These are phyloP conservation scores for Excoecaria cochinchinensis DNA, from an alignment of 345 rosid species.

Conservation along the genomic window DNA sequence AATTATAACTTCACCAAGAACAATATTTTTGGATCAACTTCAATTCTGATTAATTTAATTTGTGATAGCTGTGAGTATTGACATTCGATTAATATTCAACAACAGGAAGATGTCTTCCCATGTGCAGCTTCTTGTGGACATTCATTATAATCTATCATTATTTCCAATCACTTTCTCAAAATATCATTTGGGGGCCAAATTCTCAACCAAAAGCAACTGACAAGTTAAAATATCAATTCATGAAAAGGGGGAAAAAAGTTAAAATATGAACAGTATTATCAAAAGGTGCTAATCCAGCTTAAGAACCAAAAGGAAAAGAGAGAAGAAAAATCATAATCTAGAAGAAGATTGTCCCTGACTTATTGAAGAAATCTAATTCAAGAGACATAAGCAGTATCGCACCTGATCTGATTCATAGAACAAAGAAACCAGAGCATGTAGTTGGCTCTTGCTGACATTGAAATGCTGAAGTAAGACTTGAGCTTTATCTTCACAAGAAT, in stretches of 20 bases:
- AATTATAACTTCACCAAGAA: neutral
- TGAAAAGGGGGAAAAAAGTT: too few relatives aligned
- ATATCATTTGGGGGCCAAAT: neutral
- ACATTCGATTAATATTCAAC: neutral
- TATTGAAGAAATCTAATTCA: constrained; percentile 16
- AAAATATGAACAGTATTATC: constrained; percentile 3
- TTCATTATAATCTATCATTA: neutral
- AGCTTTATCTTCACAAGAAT: constrained; percentile 45
- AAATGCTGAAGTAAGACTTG: constrained; percentile 46
- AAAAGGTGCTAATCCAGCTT: constrained; percentile 7
- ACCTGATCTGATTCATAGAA: constrained; percentile 74
- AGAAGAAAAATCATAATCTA: too few relatives aligned
- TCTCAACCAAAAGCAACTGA: too few relatives aligned
- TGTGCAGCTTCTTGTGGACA: neutral
- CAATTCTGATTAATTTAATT: neutral
- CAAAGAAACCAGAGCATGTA: constrained; percentile 57
- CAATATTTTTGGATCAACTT: neutral
- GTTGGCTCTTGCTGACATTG: constrained; percentile 65
- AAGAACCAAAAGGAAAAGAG: constrained; percentile 9
- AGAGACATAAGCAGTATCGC: constrained; percentile 13
- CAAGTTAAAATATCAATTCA: too few relatives aligned
- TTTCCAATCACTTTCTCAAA: neutral
- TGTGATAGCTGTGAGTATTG: neutral
- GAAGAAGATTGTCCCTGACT: neutral
- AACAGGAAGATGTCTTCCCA: neutral